A percentile compares a stretch with the other conserved stretches of the same genome.
Evolutionary conservation across 768 basidiomycete genomes (phyloP).

Genomic region (Russula dissimulans): DNA sequence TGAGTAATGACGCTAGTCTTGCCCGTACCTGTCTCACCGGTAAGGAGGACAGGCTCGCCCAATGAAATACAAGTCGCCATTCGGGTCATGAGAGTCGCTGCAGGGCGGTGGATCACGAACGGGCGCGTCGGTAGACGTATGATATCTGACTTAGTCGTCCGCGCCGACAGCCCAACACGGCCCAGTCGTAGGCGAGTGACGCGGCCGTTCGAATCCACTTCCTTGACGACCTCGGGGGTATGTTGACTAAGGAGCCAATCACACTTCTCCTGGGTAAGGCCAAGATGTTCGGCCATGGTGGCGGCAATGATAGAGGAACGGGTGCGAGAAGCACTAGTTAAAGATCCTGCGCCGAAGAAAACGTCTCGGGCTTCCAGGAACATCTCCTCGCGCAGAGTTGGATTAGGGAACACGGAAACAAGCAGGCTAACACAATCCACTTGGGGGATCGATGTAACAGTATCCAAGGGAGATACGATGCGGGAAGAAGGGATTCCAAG

Average conservation of each 20-base stretch:
- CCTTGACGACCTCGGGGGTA: constrained; percentile 55
- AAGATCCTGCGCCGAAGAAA: constrained; percentile 70
- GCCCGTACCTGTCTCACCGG: constrained; percentile 98
- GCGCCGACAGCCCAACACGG: constrained; percentile 47
- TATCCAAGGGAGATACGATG: constrained; percentile 36
- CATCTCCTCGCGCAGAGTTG: constrained; percentile 75
- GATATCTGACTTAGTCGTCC: constrained; percentile 31
- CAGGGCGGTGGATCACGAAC: constrained; percentile 86
- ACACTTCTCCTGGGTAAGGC: constrained; percentile 58
- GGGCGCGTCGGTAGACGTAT: constrained; percentile 38
- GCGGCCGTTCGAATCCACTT: constrained; percentile 58
- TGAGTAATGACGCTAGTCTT: constrained; percentile 92
- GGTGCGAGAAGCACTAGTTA: constrained; percentile 42
- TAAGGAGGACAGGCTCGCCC: constrained; percentile 78
- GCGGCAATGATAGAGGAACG: constrained; percentile 42
- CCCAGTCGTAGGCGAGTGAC: constrained; percentile 52
- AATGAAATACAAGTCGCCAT: constrained; percentile 65
- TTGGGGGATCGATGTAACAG: constrained; percentile 23
- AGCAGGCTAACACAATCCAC: constrained; percentile 27
- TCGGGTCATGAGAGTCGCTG: constrained; percentile 66
- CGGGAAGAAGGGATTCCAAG: constrained; percentile 51
- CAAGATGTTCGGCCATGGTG: constrained; percentile 52
- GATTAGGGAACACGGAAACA: constrained; percentile 52
- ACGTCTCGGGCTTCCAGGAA: constrained; percentile 84
- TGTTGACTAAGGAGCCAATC: constrained; percentile 61